Evolutionary conservation across 345 rosid genomes (phyloP), one percentile per base, ranked within the genome.

Genomic region (Eucalyptus polyanthemos): DNA sequence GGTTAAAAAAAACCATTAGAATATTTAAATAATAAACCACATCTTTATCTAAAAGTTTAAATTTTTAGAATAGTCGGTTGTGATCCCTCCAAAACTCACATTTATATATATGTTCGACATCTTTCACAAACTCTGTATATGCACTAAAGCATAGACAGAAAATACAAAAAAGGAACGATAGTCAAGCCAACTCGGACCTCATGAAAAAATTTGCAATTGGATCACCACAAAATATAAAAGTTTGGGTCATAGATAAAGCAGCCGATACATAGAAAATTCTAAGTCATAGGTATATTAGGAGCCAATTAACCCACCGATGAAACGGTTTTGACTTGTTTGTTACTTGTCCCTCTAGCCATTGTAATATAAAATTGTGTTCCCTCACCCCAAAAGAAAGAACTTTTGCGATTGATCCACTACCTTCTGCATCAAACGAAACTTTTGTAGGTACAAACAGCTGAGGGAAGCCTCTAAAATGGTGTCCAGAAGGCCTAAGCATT

Each of bases 1-100:
- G 1, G 11, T 53, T 53, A 19, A 53, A 53, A 53, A 53, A 53
- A 53, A 19, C 0, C 0, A 1, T 53, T 53, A 19, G 0, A 19
- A 53, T 53, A 53, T 53, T 53, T 53, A 53, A 53, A 53, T 19
- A 53, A 19, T 53, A 53, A 53, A 53, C 4, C 11, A 19, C 24
- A 2, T 19, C 5, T 53, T 53, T 0, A 53, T 53, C 10, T 19
- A 53, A 4, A 2, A 53, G 5, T 53, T 53, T 53, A 53, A 53
- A 21, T 0, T 21, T 21, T 53, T 21, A 53, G 3, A 53, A 53
- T 53, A 53, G 2, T 53, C 2, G 0, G 2, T 53, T 53, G 2
- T 53, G 1, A 53, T 53, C 5, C 11, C 5, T 3, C 11, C 58
- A 8, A 21, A 53, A 53, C 25, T 53, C 25, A 53, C 58, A 8